Evolutionary conservation across 1,139 yeast species (phyloP), one percentile per base, ranked within the genome.

Genomic region (Debaryomycetaceae sp.): DNA sequence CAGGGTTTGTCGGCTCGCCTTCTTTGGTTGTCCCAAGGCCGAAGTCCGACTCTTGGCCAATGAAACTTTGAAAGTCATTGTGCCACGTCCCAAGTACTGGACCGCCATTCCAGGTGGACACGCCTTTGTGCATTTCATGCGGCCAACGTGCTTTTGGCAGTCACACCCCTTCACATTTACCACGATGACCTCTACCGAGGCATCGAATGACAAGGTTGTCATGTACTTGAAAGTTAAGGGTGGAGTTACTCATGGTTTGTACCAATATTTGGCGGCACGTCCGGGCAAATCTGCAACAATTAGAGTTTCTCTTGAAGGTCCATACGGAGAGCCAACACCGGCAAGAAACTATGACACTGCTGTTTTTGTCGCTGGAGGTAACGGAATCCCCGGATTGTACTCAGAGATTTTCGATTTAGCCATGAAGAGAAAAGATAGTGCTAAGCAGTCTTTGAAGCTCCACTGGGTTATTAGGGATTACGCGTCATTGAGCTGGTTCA

Each of bases 151-250:
- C 32, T 80, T 80, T 40, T 83, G 77, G 78, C 86, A 81, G 48
- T 72, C 82, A 0, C 89, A 81, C 49, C 89, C 89, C 1, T 81
- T 81, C 45, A 76, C 86, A 3, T 52, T 52, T 34, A 49, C 56
- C 7, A 53, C 11, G 38, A 46, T 9, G 41, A 42, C 10, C 46
- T 53, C 25, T 48, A 57, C 37, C 54, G 45, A 25, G 42, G 43
- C 23, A n/a, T n/a, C n/a, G n/a, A 46, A 46, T 11, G 44, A 47
- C 25, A 39, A 48, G 16, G 47, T 61, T 27, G 45, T 46, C 7
- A 51, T 57, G 42, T 56, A 54, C 34, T 45, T 49, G 25, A 56
- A 56, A 28, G 54, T 55, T 14, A 61, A 61, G 37, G 53, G 51
- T 10, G 68, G 68, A 15, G 48, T 58, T 10, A 61, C 68, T 17